Conservation (phyloP, 805 yeast species). For the Ogataea angusta region DNA sequence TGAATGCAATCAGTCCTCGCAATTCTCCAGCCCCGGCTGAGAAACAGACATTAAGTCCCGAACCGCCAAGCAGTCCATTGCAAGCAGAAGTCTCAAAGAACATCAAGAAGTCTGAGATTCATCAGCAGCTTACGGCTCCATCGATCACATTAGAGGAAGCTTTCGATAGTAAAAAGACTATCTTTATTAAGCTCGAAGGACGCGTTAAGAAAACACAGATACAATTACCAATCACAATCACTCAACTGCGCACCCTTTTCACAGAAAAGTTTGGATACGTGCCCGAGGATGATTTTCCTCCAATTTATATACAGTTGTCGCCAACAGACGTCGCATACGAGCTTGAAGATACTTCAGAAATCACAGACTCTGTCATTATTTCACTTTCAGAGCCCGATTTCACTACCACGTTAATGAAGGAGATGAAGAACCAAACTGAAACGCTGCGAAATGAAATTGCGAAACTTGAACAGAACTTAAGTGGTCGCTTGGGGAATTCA, state of each 20-base stretch:
- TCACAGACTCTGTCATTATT: conserved; percentile 57
- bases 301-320: conserved; percentile 67
- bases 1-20: conserved; percentile 20
- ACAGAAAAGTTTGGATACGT: conserved; percentile 86
- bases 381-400: conserved; percentile 49
- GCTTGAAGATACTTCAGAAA: conserved; percentile 69
- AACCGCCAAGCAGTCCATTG: conserved; percentile 25
- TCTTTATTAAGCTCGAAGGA: conserved; percentile 51
- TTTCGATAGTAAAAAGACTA: conserved; percentile 1
- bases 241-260: conserved; percentile 64
- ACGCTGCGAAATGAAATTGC: conserved; percentile 27
- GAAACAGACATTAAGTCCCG: conserved; percentile 1
- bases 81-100: conserved; percentile 26
- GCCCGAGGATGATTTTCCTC: conserved; percentile 65
- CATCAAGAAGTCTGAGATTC: conserved; percentile 25
- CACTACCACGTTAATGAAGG: conserved; percentile 22
- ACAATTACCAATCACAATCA: conserved; percentile 44
- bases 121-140: conserved; percentile 21
- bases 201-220: conserved; percentile 53
- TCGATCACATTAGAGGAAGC: conserved; percentile 2
- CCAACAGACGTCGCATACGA: conserved; percentile 66
- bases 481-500: conserved; percentile 25
- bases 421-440: conserved; percentile 28
- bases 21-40: conserved; percentile 16
- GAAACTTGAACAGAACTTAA: conserved; percentile 25